These are phyloP conservation scores for Eimeria zaria DNA, from an alignment of 169 alveolate species.

Conservation along the genomic window DNA sequence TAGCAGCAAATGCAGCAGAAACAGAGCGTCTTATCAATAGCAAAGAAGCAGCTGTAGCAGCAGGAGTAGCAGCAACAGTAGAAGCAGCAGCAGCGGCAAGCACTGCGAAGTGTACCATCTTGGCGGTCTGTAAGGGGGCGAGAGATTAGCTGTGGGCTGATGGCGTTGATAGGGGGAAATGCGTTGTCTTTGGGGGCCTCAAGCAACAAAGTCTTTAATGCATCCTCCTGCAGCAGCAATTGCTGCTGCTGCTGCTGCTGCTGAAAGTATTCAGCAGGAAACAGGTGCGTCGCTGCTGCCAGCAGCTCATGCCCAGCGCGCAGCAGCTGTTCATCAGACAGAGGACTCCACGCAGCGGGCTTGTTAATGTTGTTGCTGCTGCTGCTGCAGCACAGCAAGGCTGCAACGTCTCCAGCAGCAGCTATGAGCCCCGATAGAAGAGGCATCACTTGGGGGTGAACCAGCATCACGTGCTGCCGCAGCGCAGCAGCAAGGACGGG, in stretches of 20 bases:
- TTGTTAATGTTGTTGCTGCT: constrained; percentile 28
- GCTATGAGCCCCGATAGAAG: constrained; percentile 14
- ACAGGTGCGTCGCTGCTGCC: constrained; percentile 50
- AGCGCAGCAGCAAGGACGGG: constrained; percentile 28
- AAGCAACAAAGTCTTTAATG: constrained; percentile 12
- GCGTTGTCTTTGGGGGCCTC: constrained; percentile 36
- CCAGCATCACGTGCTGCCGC: constrained; percentile 68
- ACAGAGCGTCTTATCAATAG: no score
- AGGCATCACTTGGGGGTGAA: constrained; percentile 72
- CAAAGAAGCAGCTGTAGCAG: no score
- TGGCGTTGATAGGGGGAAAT: not conserved
- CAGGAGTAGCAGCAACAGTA: not conserved
- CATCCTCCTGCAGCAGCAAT: constrained; percentile 22
- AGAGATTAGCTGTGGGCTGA: constrained; percentile 17
- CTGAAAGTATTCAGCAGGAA: constrained; percentile 59
- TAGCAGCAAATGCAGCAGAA: not conserved
- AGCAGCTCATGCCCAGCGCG: constrained; percentile 60
- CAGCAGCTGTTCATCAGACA: constrained; percentile 69
- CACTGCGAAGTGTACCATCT: constrained; percentile 23
- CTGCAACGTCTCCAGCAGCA: constrained; percentile 68
- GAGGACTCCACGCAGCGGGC: constrained; percentile 10
- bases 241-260: constrained; percentile 50
- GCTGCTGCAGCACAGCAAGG: constrained; percentile 61
- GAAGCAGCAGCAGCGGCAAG: constrained; percentile 40
- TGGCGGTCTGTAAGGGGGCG: constrained; percentile 63